Evolutionary conservation across 2,329 filamentous ascomycete genomes (phyloP), one percentile per base, ranked within the genome.

Genomic region (Diaporthe velutina): DNA sequence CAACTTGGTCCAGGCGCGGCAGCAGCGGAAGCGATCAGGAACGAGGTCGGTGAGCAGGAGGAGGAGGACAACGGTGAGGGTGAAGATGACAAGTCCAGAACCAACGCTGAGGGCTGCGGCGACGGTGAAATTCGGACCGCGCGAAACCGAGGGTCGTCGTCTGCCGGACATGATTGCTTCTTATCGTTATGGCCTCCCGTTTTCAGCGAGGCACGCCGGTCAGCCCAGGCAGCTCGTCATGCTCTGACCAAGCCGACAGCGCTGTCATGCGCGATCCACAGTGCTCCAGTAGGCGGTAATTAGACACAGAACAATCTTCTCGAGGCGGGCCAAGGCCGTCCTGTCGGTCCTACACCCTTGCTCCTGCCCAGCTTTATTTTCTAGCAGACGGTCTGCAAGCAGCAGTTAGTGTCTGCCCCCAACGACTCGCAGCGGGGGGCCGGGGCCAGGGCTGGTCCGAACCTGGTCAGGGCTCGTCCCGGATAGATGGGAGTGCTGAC

Each of bases 211-310:
- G 64, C 64, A 67, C n/a, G 64, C 64, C 12, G 13, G 8, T 38
- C 33, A 40, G 33, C 33, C 48, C 22, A 28, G 33, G 64, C n/a
- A 68, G 64, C 45, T 68, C 64, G 64, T 40, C 64, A 67, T 38
- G 48, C 42, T 67, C 33, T 12, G 38, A 13, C 13, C 45, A 52
- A 35, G 67, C 38, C 50, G 50, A 35, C 50, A 57, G 52, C 50
- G 52, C 67, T 70, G 67, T 55, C 50, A 70, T 33, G 50, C 67
- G 35, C 67, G 35, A 19, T 57, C 50, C 50, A 57, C 67, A 57
- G 50, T 70, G 50, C 67, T 57, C 67, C 67, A 70, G 67, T 17
- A 35, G 52, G 52, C 50, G 52, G 50, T 45, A 70, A 70, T 45
- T 45, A 70, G 67, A 38, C 50, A 66, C 30, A 57, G 60, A 22